Base-by-base conservation (phyloP, 1,284 basidiomycete genomes). In the Ceratobasidium sp. region DNA sequence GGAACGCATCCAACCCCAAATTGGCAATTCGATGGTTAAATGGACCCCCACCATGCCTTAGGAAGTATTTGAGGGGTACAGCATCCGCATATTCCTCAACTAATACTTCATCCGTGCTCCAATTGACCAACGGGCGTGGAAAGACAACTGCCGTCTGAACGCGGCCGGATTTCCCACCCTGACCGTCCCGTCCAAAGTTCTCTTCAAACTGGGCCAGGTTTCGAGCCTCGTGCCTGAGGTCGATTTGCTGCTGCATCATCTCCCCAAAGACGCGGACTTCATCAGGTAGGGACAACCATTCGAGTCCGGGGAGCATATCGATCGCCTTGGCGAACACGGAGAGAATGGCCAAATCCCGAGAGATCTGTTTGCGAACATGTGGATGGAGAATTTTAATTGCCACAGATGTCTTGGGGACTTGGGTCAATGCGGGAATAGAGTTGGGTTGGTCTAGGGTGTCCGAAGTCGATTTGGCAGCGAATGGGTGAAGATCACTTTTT, bases 211-310 rank as follows among this genome's bases (percentile, higher is more conserved):
- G 85, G 32, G 87, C 80, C 68, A 99, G 81, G 77, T 99, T 98
- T 72, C 92, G 85, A 0, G 92, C 95, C 78, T 99, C 97, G 73
- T 92, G 86, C 31, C 94, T 85, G 62, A 99, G 80, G 78, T 99
- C 94, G 42, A 99, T 84, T 79, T 99, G 97, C 74, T 89, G 91
- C 76, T 89, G 86, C 97, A 99, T 99, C 93, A 99, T 96, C n/a
- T 85, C 81, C 2, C 96, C 93, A 77, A 99, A 99, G 0, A 96
- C 94, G 12, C 87, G 82, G 3, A 98, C 96, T 78, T 99, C 97
- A 76, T 99, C 94, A 0, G 95, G 94, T 12, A 99, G 85, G 10
- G 94, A 97, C 42, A 99, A 80, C 97, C 97, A 99, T 74, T 96
- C 85, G 87, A 98, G 94, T 15, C 95, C 94, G 0, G 97, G 97